Conservation (phyloP, 495 filamentous ascomycete species). For the Penicillium macrosclerotiorum region DNA sequence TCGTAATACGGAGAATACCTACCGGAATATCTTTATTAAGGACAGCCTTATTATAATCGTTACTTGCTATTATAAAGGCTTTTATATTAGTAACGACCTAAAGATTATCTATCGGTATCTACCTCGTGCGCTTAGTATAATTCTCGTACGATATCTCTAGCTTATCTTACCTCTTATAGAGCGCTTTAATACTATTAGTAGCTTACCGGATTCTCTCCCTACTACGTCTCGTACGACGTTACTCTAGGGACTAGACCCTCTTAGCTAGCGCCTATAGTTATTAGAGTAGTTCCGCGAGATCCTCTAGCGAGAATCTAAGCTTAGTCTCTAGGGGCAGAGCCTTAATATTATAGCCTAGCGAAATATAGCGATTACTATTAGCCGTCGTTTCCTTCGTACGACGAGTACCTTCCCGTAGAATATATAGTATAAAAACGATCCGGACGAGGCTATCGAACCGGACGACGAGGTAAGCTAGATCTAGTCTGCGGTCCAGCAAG, state of each 20-base stretch:
- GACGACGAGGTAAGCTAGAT: no score
- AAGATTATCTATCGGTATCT: constrained; percentile 8
- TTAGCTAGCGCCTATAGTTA: not conserved
- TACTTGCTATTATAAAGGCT: not conserved
- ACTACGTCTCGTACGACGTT: not conserved
- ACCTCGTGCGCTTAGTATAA: not conserved
- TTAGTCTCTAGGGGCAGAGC: not conserved
- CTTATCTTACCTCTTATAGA: not conserved
- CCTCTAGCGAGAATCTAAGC: not conserved
- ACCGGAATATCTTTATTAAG: not conserved
- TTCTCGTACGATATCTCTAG: not conserved
- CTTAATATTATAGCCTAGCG: constrained; percentile 16
- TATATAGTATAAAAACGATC: no score
- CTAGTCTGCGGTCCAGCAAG: no score
- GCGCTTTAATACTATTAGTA: not conserved
- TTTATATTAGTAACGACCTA: constrained; percentile 1
- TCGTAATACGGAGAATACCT: not conserved
- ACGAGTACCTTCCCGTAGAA: not conserved
- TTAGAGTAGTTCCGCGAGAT: not conserved
- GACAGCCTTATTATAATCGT: not conserved
- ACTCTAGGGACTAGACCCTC: not conserved
- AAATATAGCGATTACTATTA: constrained; percentile 4
- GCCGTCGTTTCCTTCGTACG: not conserved
- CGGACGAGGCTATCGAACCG: no score
- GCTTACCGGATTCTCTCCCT: not conserved